These are phyloP conservation scores for Fraxinus baroniana DNA, from an alignment of 305 asterid genomes.

Conservation along the genomic window DNA sequence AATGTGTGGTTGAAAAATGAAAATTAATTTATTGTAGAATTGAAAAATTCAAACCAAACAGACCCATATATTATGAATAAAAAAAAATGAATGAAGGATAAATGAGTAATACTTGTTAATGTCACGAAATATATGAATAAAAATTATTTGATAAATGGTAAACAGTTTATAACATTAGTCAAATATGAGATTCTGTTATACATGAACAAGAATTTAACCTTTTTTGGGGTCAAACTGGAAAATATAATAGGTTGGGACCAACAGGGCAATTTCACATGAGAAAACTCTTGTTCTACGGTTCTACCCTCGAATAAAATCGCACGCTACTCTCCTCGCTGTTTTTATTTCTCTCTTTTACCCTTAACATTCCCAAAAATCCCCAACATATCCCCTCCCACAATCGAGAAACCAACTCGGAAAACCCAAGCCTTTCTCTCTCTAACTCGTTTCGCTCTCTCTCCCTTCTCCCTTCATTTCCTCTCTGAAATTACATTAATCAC, in stretches of 20 bases:
- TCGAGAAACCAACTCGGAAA: constrained; percentile 21
- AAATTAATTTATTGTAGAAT: no score
- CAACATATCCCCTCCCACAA: constrained; percentile 29
- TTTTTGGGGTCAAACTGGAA: neutral
- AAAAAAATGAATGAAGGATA: neutral
- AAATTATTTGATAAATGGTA: neutral
- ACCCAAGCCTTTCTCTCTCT: constrained; percentile 37
- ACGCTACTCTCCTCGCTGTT: neutral
- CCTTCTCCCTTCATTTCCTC: constrained; percentile 11
- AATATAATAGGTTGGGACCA: neutral
- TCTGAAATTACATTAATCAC: constrained; percentile 22
- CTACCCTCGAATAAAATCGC: neutral
- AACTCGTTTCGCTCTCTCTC: constrained; percentile 2
- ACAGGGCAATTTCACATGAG: neutral
- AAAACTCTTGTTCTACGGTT: neutral
- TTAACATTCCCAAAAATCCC: constrained; percentile 23
- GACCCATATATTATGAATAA: no score
- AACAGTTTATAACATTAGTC: neutral
- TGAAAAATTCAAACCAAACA: no score
- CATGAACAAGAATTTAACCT: neutral
- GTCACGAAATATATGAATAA: no score
- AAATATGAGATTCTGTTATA: neutral
- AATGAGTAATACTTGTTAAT: neutral
- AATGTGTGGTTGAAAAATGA: no score
- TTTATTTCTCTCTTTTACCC: constrained; percentile 29